Conservation (phyloP, 225 moss, liverwort and hornwort genomes). For the Straminergon stramineum region DNA sequence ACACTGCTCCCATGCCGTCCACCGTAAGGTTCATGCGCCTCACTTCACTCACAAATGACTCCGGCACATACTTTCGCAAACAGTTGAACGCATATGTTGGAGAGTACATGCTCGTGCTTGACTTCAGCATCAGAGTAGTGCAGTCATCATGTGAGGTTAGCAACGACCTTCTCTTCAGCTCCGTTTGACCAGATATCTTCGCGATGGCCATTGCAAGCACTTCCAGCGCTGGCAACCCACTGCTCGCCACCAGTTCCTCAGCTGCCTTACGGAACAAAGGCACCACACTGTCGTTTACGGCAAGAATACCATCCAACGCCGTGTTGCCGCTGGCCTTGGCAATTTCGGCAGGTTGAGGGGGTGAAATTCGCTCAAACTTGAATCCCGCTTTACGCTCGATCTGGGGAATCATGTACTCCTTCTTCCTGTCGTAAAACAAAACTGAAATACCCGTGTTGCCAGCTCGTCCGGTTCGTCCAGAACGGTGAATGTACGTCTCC, state of each 20-base stretch:
- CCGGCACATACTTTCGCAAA: conserved; percentile 54
- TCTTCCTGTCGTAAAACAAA: conserved; percentile 77
- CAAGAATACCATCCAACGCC: conserved; percentile 45
- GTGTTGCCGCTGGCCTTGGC: conserved; percentile 20
- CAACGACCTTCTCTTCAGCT: conserved; percentile 72
- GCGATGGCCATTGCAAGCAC: conserved; percentile 85
- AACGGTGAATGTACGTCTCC: conserved; percentile 93
- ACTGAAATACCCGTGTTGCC: conserved; percentile 83
- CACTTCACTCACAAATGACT: conserved; percentile 52
- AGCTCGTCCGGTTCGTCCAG: conserved; percentile 90
- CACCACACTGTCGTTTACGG: conserved; percentile 53
- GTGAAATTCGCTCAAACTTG: conserved; percentile 47
- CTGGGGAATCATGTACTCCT: conserved; percentile 71
- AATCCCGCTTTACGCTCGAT: conserved; percentile 57
- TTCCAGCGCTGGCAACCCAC: conserved; percentile 40
- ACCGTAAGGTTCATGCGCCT: conserved; percentile 69
- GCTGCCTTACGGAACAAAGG: conserved; percentile 60
- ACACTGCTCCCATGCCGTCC: conserved; percentile 72
- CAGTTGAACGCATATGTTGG: conserved; percentile 67
- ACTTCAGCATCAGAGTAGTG: conserved; percentile 56
- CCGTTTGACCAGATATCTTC: conserved; percentile 66
- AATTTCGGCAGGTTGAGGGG: conserved; percentile 71
- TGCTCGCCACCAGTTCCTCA: conserved; percentile 54
- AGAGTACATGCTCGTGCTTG: conserved; percentile 45
- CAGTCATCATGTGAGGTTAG: conserved; percentile 74